Evolutionary conservation across 2,329 filamentous ascomycete genomes (phyloP).

Genomic region (Phialophora tarda): DNA sequence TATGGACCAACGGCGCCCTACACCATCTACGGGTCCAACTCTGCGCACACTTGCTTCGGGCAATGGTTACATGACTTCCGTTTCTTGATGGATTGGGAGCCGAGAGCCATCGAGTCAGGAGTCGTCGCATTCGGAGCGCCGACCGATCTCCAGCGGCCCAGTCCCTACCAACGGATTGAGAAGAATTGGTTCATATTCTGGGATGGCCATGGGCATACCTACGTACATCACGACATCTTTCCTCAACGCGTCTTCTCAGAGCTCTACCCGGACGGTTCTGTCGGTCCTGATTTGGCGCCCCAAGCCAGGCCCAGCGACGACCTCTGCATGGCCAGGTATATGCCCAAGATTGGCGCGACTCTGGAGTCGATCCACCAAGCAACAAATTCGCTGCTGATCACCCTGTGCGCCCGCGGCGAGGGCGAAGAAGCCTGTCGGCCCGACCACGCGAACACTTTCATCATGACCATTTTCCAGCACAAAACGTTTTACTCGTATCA

Average conservation of each 20-base stretch:
- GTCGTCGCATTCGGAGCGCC: slow-evolving; percentile 24
- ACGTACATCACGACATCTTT: slow-evolving; percentile 61
- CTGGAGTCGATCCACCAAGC: slow-evolving; percentile 63
- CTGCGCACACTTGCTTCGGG: slow-evolving; percentile 61
- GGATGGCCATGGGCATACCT: slow-evolving; percentile 55
- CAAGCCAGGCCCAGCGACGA: slow-evolving; percentile 48
- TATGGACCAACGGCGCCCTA: slow-evolving; percentile 58
- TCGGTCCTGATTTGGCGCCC: slow-evolving; percentile 55
- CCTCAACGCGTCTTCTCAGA: slow-evolving; percentile 59
- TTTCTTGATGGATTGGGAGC: slow-evolving; percentile 54
- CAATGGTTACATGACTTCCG: slow-evolving; percentile 63
- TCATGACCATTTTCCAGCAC: slow-evolving; percentile 62
- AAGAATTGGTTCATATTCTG: slow-evolving; percentile 70
- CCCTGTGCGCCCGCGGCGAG: slow-evolving; percentile 59
- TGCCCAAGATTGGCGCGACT: slow-evolving; percentile 48
- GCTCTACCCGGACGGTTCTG: slow-evolving; percentile 53
- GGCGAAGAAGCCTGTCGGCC: slow-evolving; percentile 57
- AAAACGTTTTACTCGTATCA: slow-evolving; percentile 59
- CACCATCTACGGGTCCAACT: slow-evolving; percentile 63
- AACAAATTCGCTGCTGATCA: slow-evolving; percentile 63
- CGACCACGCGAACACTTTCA: slow-evolving; percentile 58
- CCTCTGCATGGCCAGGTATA: slow-evolving; percentile 54
- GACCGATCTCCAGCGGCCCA: slow-evolving; percentile 61
- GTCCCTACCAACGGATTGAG: slow-evolving; percentile 55
- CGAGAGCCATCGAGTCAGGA: slow-evolving; percentile 46